A percentile compares a stretch with the other conserved stretches of the same genome.
These are phyloP conservation scores for Piper betle DNA, from an alignment of 164 flowering plant genomes.

Conservation along the genomic window DNA sequence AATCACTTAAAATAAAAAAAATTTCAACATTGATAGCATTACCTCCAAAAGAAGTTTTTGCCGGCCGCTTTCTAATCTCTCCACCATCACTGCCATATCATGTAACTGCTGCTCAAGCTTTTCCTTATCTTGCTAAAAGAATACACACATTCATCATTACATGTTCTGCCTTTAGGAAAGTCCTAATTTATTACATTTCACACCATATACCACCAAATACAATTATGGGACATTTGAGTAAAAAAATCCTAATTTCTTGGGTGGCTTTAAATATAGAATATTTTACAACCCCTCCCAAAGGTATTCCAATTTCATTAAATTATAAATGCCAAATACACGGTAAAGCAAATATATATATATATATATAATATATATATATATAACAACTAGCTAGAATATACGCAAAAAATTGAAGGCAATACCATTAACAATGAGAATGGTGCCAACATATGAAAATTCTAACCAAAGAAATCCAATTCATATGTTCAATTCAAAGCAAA, in stretches of 20 bases:
- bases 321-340: no score
- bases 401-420: background rate
- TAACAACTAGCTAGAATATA: background rate
- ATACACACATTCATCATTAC: no score
- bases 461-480: background rate
- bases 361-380: background rate
- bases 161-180: background rate
- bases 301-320: no score
- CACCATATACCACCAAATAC: no score
- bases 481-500: no score
- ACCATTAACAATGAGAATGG: background rate
- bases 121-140: constrained; percentile 73
- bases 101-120: constrained; percentile 88
- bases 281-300: no score
- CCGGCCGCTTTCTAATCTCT: constrained; percentile 80
- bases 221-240: no score
- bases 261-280: no score
- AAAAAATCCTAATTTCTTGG: no score
- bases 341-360: no score
- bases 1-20: background rate
- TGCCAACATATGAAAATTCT: background rate
- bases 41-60: constrained; percentile 91
- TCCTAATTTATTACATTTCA: no score
- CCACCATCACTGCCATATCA: constrained; percentile 86
- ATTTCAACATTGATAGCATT: background rate